These are phyloP conservation scores for Helianthus tuberosus DNA, from an alignment of 129 eudicot species.

Conservation along the genomic window DNA sequence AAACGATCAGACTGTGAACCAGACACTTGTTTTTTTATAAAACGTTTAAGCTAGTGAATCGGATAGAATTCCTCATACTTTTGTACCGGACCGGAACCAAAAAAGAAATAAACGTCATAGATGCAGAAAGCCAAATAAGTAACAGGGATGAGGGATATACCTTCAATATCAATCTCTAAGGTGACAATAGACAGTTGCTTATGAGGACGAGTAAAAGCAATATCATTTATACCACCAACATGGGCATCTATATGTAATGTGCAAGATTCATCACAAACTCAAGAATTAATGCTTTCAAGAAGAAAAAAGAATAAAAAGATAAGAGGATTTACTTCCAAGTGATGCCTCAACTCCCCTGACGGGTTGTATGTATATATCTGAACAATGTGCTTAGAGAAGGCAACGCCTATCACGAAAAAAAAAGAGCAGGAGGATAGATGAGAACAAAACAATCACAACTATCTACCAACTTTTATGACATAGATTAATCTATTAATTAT, in stretches of 20 bases:
- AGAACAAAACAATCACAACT: constrained; percentile 4
- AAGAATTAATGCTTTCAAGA: background rate
- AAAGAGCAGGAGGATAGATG: background rate
- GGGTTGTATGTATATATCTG: constrained; percentile 77
- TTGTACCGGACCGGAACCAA: too few relatives aligned
- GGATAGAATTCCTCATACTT: too few relatives aligned
- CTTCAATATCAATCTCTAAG: too few relatives aligned
- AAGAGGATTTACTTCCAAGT: constrained; percentile 60
- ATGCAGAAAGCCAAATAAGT: too few relatives aligned
- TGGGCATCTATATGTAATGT: constrained; percentile 77
- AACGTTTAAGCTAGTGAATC: too few relatives aligned
- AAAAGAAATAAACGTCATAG: too few relatives aligned
- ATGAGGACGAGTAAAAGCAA: constrained; percentile 80
- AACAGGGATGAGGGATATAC: too few relatives aligned
- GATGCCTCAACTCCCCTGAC: constrained; percentile 69
- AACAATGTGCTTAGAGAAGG: constrained; percentile 90
- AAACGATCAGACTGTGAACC: too few relatives aligned
- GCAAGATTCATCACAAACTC: constrained; percentile 20
- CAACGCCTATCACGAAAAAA: constrained; percentile 59
- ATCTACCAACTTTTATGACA: background rate
- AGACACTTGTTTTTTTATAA: too few relatives aligned
- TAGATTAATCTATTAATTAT: constrained; percentile 8
- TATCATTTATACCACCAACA: constrained; percentile 79
- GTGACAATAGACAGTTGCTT: constrained; percentile 77
- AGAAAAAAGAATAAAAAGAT: background rate